A percentile compares a stretch with the other conserved stretches of the same genome.
phyloP scores from a whole-genome alignment of 164 flowering plant species.

The Aristolochia californica region DNA sequence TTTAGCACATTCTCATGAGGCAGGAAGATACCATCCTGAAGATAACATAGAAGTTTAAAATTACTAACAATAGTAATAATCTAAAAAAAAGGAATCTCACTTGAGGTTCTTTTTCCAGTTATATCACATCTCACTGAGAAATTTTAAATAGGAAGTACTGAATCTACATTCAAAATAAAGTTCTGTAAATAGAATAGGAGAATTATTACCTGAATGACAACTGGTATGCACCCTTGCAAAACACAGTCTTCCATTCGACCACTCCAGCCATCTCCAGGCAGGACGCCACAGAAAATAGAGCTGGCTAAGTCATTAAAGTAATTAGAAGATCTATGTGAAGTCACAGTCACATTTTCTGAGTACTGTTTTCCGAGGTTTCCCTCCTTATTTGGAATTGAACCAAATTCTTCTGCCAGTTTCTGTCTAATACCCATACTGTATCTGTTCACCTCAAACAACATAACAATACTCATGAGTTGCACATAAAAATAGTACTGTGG shows the following conservation, averaged over 20 bases:
- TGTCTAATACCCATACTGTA: constrained; percentile 99
- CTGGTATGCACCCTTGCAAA: constrained; percentile 95
- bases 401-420: constrained; percentile 79
- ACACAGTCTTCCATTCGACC: constrained; percentile 98
- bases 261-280: constrained; percentile 99
- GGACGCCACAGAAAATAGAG: constrained; percentile 86
- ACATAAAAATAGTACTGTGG: neutral
- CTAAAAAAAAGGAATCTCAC: neutral
- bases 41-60: neutral
- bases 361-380: constrained; percentile 92
- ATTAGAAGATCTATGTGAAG: constrained; percentile 50
- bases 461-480: neutral
- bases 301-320: constrained; percentile 58
- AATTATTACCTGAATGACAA: constrained; percentile 73
- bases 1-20: constrained; percentile 91
- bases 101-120: neutral
- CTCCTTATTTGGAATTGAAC: constrained; percentile 74
- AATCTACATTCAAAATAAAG: too few relatives aligned
- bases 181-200: neutral
- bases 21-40: constrained; percentile 85
- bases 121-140: too few relatives aligned
- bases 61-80: neutral
- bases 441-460: constrained; percentile 26
- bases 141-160: too few relatives aligned
- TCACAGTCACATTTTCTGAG: constrained; percentile 67